These are phyloP conservation scores for Ceratobasidium sp. DNA, from an alignment of 1,284 basidiomycete genomes.

Conservation along the genomic window DNA sequence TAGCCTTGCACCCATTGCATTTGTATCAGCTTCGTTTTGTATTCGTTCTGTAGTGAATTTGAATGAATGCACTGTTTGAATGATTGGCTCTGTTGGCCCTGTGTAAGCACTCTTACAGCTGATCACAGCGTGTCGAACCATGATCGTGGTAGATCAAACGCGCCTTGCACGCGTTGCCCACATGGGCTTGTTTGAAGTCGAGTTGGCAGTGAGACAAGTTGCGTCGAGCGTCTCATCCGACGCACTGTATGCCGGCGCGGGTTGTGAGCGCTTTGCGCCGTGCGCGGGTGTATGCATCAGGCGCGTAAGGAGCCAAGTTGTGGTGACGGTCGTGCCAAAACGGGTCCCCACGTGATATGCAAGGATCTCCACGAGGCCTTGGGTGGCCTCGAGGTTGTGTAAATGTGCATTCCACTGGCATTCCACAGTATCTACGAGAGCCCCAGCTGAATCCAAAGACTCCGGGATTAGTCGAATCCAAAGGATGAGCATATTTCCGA, in stretches of 20 bases:
- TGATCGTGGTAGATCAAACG: constrained; percentile 34
- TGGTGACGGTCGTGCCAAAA: constrained; percentile 29
- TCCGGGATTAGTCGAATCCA: constrained; percentile 35
- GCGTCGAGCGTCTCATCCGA: constrained; percentile 16
- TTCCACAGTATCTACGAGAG: constrained; percentile 37
- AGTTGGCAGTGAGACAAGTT: constrained; percentile 24
- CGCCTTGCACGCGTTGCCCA: constrained; percentile 38
- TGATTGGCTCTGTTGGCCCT: constrained; percentile 1
- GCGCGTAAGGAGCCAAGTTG: constrained; percentile 35
- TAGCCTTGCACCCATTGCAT: not conserved
- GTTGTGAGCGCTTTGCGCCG: not conserved
- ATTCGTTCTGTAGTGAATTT: not conserved
- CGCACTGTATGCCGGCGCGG: not conserved
- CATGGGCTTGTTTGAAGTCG: constrained; percentile 36
- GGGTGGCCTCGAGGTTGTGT: constrained; percentile 7
- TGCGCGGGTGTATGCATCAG: constrained; percentile 35
- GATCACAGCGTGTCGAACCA: constrained; percentile 41
- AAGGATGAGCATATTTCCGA: constrained; percentile 42
- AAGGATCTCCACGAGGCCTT: constrained; percentile 29
- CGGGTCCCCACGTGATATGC: constrained; percentile 36
- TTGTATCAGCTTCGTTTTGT: constrained; percentile 9
- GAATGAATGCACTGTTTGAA: constrained; percentile 9
- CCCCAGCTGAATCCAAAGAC: constrained; percentile 39
- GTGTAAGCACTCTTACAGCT: not conserved
- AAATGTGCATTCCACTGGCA: constrained; percentile 26